phyloP scores from a whole-genome alignment of 352 stramenopile genomes.

The Phytophthora pluvialis region DNA sequence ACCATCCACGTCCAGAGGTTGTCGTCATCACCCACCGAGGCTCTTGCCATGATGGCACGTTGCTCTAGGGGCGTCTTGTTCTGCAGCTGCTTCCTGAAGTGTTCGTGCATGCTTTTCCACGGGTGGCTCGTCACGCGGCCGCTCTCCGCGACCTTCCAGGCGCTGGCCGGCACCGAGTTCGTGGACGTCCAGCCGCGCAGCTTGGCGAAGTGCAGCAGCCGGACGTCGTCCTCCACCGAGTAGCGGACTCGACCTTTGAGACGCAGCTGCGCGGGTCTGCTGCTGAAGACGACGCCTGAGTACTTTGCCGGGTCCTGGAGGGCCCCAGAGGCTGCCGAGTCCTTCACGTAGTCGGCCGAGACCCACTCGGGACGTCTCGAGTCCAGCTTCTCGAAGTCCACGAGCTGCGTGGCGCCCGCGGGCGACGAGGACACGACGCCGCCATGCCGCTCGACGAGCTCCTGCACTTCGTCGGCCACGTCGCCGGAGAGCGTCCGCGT shows the following conservation, averaged over 20 bases:
- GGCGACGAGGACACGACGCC: slow-evolving; percentile 32
- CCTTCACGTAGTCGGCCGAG: slow-evolving; percentile 50
- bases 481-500: slow-evolving; percentile 31
- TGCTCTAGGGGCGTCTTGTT: slow-evolving; percentile 45
- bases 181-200: slow-evolving; percentile 28
- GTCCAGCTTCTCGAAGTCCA: slow-evolving; percentile 42
- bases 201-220: slow-evolving; percentile 54
- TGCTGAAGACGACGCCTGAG: slow-evolving; percentile 30
- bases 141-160: slow-evolving; percentile 24
- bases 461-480: slow-evolving; percentile 18
- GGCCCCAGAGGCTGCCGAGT: slow-evolving; percentile 42
- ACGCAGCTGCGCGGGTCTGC: background rate
- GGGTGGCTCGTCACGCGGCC: slow-evolving; percentile 42
- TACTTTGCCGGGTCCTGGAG: slow-evolving; percentile 46
- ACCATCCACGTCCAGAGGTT: background rate
- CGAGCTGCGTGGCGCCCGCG: slow-evolving; percentile 42
- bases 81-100: slow-evolving; percentile 49
- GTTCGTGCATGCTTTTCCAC: slow-evolving; percentile 57
- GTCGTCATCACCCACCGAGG: slow-evolving; percentile 2
- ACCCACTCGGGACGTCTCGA: slow-evolving; percentile 44
- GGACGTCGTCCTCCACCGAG: slow-evolving; percentile 46
- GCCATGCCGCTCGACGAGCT: slow-evolving; percentile 45
- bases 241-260: slow-evolving; percentile 22
- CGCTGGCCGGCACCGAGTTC: slow-evolving; percentile 20
- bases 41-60: slow-evolving; percentile 30